Percentiles rank a stretch among this genome's conserved stretches.
These are phyloP conservation scores for Thalassiosira hispida DNA, from an alignment of 352 stramenopile genomes.

Conservation along the genomic window DNA sequence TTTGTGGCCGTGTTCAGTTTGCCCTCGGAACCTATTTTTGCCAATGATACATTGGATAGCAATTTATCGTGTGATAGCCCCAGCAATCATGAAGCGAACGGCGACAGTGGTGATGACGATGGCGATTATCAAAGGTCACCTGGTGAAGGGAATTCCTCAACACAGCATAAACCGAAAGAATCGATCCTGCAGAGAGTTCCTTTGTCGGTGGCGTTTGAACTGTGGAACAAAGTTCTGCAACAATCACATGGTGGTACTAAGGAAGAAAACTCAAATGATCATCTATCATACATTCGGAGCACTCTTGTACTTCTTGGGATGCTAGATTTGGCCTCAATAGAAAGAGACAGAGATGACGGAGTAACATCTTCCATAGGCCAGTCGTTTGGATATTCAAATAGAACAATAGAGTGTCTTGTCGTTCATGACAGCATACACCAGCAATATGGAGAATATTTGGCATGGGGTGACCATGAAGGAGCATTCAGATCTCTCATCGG, in stretches of 20 bases:
- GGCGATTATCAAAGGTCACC: background rate
- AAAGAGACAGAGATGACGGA: slow-evolving; percentile 48
- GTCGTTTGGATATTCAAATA: slow-evolving; percentile 29
- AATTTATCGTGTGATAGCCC: slow-evolving; percentile 1
- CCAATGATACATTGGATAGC: slow-evolving; percentile 11
- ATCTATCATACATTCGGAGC: slow-evolving; percentile 64
- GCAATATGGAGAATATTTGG: slow-evolving; percentile 68
- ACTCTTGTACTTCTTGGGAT: slow-evolving; percentile 63
- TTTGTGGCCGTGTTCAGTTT: slow-evolving; percentile 67
- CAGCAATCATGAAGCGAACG: slow-evolving; percentile 13
- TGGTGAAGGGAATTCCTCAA: background rate
- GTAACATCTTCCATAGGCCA: slow-evolving; percentile 4
- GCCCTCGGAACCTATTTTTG: slow-evolving; percentile 40
- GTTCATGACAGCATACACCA: slow-evolving; percentile 67
- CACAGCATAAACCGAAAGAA: slow-evolving; percentile 7
- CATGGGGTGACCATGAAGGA: slow-evolving; percentile 37
- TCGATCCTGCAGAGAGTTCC: slow-evolving; percentile 44
- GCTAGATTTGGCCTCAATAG: slow-evolving; percentile 55
- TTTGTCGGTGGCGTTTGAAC: slow-evolving; percentile 53
- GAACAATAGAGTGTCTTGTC: slow-evolving; percentile 60
- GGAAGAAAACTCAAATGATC: slow-evolving; percentile 26
- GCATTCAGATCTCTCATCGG: slow-evolving; percentile 38
- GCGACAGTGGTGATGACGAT: slow-evolving; percentile 17
- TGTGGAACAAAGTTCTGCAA: slow-evolving; percentile 58
- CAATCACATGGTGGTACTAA: background rate